Base-by-base conservation (phyloP, 2,329 filamentous ascomycete genomes). In the Epichloe baconii region DNA sequence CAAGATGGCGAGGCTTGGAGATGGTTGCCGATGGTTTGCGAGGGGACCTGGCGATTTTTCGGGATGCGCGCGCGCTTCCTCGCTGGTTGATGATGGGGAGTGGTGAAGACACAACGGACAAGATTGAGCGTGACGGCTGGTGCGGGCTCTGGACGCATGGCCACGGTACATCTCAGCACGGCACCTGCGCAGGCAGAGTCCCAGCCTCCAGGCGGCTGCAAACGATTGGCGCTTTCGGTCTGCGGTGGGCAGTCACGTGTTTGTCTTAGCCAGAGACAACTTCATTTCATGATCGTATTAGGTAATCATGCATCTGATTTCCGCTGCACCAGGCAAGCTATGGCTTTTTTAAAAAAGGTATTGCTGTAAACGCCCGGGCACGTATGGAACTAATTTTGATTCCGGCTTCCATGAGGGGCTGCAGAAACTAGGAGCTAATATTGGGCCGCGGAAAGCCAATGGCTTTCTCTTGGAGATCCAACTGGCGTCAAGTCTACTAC, bases 1-100 rank as follows among this genome's bases (percentile, higher is more conserved):
- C 68, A 70, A 70, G 69, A 70, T 71, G 68, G 71, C 69, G 69
- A 69, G 66, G 66, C 72, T 69, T 73, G 67, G 66, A 68, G 75
- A 79, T 78, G 75, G 71, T 66, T 69, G 68, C 74, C 68, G 76
- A 79, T 79, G 75, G 68, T 73, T 74, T 73, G 72, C 71, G 71
- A 73, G 71, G 72, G 68, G 74, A 73, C 75, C 71, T 73, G 74
- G 74, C 71, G 76, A 77, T 77, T 74, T 77, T 77, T 77, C 74
- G 68, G 62, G 75, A 79, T 79, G 76, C 76, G 76, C 75, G 76
- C 73, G 66, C 53, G 52, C 56, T 58, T 52, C 54, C 70, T 74
- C 68, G 68, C 70, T 69, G 62, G 61, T 67, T 69, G 68, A 71
- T 71, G 69, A 73, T 71, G 69, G 68, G 71, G 72, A 73, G 66